Conservation (phyloP, 2,329 filamentous ascomycete species). For the Mariannaea elegans region DNA sequence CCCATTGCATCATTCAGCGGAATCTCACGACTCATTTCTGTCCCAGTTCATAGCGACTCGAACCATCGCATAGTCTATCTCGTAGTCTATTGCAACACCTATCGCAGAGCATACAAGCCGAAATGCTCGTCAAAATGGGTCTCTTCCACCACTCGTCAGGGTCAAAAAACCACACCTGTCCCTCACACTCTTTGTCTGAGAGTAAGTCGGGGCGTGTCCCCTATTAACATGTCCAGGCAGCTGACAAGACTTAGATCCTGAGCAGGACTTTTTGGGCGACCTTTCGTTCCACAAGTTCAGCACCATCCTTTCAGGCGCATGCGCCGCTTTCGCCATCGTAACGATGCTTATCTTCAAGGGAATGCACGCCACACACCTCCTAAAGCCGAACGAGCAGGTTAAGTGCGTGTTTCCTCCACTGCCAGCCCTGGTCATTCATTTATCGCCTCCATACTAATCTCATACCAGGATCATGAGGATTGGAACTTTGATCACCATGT, state of each 20-base stretch:
- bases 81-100: too few species aligned
- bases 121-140: background rate
- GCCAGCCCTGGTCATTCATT: too few species aligned
- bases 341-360: constrained; percentile 27
- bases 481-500: constrained; percentile 29
- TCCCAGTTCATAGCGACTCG: too few species aligned
- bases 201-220: too few species aligned
- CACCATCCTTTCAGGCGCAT: constrained; percentile 26
- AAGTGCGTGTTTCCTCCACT: constrained; percentile 11
- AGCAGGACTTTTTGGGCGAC: constrained; percentile 10
- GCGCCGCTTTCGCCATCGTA: constrained; percentile 18
- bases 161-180: background rate
- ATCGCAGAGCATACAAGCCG: too few species aligned
- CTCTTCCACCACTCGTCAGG: background rate
- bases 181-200: background rate
- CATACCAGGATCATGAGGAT: constrained; percentile 27
- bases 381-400: constrained; percentile 29
- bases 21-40: too few species aligned
- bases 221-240: too few species aligned
- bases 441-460: too few species aligned
- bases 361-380: constrained; percentile 31
- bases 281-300: constrained; percentile 28
- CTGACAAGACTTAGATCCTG: constrained; percentile 18
- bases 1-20: too few species aligned
- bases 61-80: too few species aligned